phyloP scores from a whole-genome alignment of 2,329 filamentous ascomycete species.

The Polytolypa hystricis region DNA sequence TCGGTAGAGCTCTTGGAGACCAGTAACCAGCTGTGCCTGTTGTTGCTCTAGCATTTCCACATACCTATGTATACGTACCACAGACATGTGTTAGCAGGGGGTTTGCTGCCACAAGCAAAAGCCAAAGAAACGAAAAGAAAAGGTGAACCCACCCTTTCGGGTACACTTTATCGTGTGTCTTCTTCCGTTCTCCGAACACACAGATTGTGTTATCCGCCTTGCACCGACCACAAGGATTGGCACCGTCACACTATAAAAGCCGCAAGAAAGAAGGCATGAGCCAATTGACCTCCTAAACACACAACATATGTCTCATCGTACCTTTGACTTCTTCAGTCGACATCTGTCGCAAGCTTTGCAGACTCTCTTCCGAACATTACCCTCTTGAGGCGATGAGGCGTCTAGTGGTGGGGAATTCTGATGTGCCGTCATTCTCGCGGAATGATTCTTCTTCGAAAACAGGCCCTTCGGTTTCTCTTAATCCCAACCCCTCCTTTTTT shows the following conservation, averaged over 20 bases:
- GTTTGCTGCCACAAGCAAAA: constrained; percentile 2
- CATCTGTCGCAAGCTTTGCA: constrained; percentile 58
- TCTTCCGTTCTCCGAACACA: constrained; percentile 55
- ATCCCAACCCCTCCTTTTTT: too few species aligned
- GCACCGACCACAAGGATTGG: constrained; percentile 50
- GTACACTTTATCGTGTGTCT: constrained; percentile 56
- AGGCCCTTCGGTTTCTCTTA: too few species aligned
- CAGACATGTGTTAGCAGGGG: background rate
- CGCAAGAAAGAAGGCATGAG: constrained; percentile 8
- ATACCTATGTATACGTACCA: constrained; percentile 34
- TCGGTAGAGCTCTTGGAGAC: constrained; percentile 50
- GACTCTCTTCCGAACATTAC: constrained; percentile 45
- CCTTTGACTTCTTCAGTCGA: constrained; percentile 56
- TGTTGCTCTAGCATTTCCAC: constrained; percentile 59
- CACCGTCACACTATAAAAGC: constrained; percentile 46
- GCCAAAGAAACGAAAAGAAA: constrained; percentile 5
- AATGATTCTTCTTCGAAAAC: background rate
- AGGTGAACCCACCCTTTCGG: constrained; percentile 48
- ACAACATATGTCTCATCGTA: constrained; percentile 20
- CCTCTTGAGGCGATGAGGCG: constrained; percentile 31
- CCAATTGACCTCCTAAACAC: background rate
- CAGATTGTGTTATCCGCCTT: constrained; percentile 54
- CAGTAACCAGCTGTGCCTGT: constrained; percentile 50
- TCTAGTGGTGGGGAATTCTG: constrained; percentile 24
- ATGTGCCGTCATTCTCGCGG: background rate